Percentiles rank a stretch among this genome's conserved stretches.
These are phyloP conservation scores for Voacanga thouarsii DNA, from an alignment of 257 asterid species.

Conservation along the genomic window DNA sequence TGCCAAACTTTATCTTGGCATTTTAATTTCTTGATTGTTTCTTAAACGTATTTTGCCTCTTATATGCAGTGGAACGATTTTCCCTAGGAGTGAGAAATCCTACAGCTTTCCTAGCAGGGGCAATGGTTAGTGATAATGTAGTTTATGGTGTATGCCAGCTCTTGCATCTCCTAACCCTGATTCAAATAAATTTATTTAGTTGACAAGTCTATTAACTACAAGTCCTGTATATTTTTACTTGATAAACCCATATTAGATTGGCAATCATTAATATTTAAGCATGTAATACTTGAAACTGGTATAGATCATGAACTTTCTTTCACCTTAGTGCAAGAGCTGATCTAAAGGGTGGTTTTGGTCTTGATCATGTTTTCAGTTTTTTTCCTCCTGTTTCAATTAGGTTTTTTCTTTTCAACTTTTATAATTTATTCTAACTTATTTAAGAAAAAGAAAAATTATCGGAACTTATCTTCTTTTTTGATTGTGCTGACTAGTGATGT, in stretches of 20 bases:
- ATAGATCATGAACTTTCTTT: not conserved
- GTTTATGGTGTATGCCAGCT: constrained; percentile 3
- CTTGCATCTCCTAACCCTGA: constrained; percentile 6
- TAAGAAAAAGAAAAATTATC: not conserved
- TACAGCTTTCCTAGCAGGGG: constrained; percentile 87
- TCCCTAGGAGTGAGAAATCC: constrained; percentile 90
- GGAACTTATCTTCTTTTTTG: not conserved
- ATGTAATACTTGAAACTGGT: not conserved
- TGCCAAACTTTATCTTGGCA: not conserved
- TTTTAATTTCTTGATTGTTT: constrained; percentile 10
- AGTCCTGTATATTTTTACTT: not conserved
- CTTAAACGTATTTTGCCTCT: constrained; percentile 18
- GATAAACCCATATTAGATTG: not conserved
- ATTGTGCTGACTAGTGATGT: not conserved
- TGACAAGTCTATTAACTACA: not conserved
- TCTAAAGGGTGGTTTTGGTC: too few species aligned
- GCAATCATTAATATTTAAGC: not conserved
- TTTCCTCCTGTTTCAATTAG: too few species aligned
- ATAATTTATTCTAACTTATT: not conserved
- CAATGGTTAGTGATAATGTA: constrained; percentile 53
- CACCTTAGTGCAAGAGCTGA: not conserved
- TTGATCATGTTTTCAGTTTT: not conserved
- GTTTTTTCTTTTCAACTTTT: not conserved
- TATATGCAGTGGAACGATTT: constrained; percentile 76
- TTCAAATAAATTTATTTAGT: not conserved